Conservation (phyloP, 139 green algal species). For the Haematococcus lacustris region DNA sequence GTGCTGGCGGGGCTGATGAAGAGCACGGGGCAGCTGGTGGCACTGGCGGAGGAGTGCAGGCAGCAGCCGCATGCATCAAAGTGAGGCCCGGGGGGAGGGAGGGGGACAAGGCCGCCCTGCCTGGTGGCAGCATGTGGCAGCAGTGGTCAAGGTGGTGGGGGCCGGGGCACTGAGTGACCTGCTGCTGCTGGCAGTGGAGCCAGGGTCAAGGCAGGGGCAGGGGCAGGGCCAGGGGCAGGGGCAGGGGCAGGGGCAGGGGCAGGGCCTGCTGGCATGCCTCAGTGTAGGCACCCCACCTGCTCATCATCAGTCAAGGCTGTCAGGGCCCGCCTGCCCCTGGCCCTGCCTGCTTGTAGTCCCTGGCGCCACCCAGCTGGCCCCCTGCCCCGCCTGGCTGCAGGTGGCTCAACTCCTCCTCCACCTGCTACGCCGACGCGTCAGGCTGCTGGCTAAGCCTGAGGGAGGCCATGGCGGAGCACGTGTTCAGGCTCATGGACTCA, state of each 20-base stretch:
- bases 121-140: background rate
- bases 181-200: background rate
- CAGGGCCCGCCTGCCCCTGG: background rate
- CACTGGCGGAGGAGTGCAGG: too few species aligned
- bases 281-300: background rate
- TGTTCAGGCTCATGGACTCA: slow-evolving; percentile 35
- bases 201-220: background rate
- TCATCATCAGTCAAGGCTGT: background rate
- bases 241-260: background rate
- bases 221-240: background rate
- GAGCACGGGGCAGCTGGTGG: too few species aligned
- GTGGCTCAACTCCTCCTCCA: slow-evolving; percentile 23
- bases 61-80: too few species aligned
- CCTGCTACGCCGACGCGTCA: slow-evolving; percentile 4
- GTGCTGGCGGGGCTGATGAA: too few species aligned
- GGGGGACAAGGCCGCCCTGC: too few species aligned
- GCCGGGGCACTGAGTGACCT: background rate
- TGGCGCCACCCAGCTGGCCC: background rate
- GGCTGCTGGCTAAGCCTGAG: slow-evolving; percentile 21
- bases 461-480: slow-evolving; percentile 32
- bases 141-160: too few species aligned
- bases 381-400: background rate
- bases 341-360: background rate
- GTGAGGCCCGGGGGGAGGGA: too few species aligned
- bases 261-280: background rate